These are phyloP conservation scores for Apostasia shenzhenica DNA, from an alignment of 106 monocot genomes.

Conservation along the genomic window DNA sequence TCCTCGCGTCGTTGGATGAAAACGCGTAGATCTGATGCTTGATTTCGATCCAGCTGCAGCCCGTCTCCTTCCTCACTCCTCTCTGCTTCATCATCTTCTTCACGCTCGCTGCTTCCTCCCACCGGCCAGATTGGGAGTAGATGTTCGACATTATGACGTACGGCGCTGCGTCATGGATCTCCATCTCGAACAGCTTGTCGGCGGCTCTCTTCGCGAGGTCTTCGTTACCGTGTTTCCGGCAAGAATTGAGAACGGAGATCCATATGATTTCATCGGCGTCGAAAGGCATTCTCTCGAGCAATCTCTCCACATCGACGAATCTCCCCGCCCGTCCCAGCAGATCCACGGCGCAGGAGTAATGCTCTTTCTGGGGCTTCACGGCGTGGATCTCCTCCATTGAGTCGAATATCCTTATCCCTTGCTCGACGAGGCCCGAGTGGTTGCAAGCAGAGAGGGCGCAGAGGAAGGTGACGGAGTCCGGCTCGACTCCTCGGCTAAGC, in stretches of 20 bases:
- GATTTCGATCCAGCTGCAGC: constrained; percentile 81
- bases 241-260: constrained; percentile 75
- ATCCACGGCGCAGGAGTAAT: constrained; percentile 75
- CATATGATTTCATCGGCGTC: constrained; percentile 71
- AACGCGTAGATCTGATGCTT: constrained; percentile 45
- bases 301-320: constrained; percentile 38
- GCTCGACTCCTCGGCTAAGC: constrained; percentile 26
- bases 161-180: constrained; percentile 53
- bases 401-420: constrained; percentile 57
- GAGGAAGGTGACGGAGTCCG: constrained; percentile 66
- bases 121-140: constrained; percentile 52
- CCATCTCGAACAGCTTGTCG: constrained; percentile 57
- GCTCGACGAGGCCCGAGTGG: constrained; percentile 64
- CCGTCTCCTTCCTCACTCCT: constrained; percentile 69
- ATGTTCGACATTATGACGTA: constrained; percentile 82
- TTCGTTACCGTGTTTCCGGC: constrained; percentile 68
- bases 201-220: constrained; percentile 42
- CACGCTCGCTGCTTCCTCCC: constrained; percentile 63
- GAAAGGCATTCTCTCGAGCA: constrained; percentile 52
- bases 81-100: constrained; percentile 69
- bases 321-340: constrained; percentile 62
- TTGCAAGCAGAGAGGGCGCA: constrained; percentile 67
- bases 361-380: constrained; percentile 48
- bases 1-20: constrained; percentile 37
- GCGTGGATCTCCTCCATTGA: constrained; percentile 35